These are phyloP conservation scores for Sporothrix protearum DNA, from an alignment of 2,329 filamentous ascomycete species.

Conservation along the genomic window DNA sequence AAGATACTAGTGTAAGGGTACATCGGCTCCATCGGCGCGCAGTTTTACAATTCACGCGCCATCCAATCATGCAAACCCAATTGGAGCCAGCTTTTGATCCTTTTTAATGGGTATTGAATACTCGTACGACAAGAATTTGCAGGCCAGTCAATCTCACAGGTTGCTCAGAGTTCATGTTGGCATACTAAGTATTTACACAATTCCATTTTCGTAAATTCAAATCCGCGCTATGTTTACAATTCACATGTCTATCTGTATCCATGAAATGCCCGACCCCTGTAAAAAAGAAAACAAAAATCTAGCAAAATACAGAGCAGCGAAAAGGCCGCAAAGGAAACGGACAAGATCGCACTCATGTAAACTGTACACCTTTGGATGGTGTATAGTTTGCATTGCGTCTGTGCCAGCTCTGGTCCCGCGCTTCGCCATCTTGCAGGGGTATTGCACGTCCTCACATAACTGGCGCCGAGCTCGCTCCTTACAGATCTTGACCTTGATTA, in stretches of 20 bases:
- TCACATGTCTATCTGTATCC: too few species aligned
- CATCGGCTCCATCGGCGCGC: not conserved
- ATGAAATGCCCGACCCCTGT: too few species aligned
- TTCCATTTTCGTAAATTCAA: not conserved
- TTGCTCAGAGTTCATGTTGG: not conserved
- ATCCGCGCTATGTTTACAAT: too few species aligned
- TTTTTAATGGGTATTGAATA: not conserved
- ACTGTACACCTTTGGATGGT: not conserved
- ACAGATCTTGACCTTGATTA: not conserved
- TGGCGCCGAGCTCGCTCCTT: not conserved
- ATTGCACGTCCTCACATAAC: slow-evolving; percentile 4
- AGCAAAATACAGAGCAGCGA: too few species aligned
- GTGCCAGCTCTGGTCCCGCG: too few species aligned
- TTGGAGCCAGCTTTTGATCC: not conserved
- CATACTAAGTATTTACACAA: not conserved
- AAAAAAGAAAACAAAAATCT: too few species aligned
- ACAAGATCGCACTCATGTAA: not conserved
- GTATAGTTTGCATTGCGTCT: not conserved
- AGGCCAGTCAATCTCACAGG: not conserved
- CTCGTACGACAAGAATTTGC: not conserved
- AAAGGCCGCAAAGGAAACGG: not conserved
- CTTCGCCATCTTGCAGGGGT: too few species aligned
- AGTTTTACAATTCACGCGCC: not conserved
- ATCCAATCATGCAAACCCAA: not conserved
- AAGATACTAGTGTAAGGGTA: not conserved